A percentile compares a stretch with the other conserved stretches of the same genome.
Conservation (phyloP, 352 stramenopile genomes). For the Phytophthora idaei region DNA sequence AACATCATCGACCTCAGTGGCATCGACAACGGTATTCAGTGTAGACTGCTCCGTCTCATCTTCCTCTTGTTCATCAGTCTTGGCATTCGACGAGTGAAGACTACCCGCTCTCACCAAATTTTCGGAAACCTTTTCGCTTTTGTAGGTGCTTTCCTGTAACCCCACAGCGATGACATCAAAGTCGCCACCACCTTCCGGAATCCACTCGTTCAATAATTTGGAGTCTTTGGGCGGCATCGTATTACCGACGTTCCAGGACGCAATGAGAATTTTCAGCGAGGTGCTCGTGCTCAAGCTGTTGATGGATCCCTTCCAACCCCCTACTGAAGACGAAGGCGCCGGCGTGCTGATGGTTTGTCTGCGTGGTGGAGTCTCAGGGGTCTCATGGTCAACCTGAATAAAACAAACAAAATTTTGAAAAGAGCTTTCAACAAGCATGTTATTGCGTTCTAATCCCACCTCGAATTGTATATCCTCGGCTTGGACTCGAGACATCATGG, state of each 20-base stretch:
- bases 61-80: slow-evolving; percentile 32
- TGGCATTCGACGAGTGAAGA: slow-evolving; percentile 23
- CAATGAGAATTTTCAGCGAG: slow-evolving; percentile 62
- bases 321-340: neutral
- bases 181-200: slow-evolving; percentile 74
- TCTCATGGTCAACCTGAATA: slow-evolving; percentile 19
- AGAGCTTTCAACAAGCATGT: neutral
- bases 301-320: slow-evolving; percentile 13
- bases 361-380: slow-evolving; percentile 8
- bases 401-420: neutral
- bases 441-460: slow-evolving; percentile 9
- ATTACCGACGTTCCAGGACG: slow-evolving; percentile 89
- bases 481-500: slow-evolving; percentile 23
- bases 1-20: slow-evolving; percentile 28
- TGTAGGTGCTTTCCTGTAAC: slow-evolving; percentile 85
- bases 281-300: slow-evolving; percentile 17
- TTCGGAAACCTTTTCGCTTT: slow-evolving; percentile 48
- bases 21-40: slow-evolving; percentile 33
- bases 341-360: slow-evolving; percentile 22
- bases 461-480: slow-evolving; percentile 32
- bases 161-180: slow-evolving; percentile 87
- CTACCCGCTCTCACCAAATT: slow-evolving; percentile 34
- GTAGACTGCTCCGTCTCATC: slow-evolving; percentile 5
- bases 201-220: slow-evolving; percentile 64
- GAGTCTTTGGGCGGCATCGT: slow-evolving; percentile 71